Base-by-base conservation (phyloP, 106 monocot species). In the Allium sativum region DNA sequence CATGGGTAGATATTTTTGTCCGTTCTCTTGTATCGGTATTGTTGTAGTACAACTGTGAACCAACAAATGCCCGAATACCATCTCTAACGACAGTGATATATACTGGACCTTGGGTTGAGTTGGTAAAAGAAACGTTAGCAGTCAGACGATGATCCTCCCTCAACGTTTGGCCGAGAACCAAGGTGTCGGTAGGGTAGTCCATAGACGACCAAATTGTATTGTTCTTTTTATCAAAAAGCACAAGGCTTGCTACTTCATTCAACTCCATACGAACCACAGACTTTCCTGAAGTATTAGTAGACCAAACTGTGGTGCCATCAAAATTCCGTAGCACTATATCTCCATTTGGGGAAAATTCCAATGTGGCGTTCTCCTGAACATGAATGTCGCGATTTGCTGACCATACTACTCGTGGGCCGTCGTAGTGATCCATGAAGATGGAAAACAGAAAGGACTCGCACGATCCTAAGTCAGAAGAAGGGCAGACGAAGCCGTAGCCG, bases 201-300 rank as follows among this genome's bases (percentile, higher is more conserved):
- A 84, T 76, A 0, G 85, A 85, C 11, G 76, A 62, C 82, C 90
- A 90, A 1, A 85, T 61, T 1, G 65, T 8, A 1, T 52, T 40
- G 9, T 71, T 68, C 1, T 61, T 56, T 7, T 3, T 2, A 51
- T 68, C 55, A 21, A 76, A 62, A 20, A 90, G 75, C 7, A 79
- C 65, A 9, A 90, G 71, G 57, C 78, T 82, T 11, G 85, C 85
- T 3, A 11, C 13, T 3, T 69, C 66, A 1, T 66, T 65, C 53
- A 85, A 54, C 21, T 61, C 77, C 62, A 90, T 57, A 10, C 62
- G 58, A 9, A 43, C 47, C 18, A 86, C 75, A 2, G 72, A 61
- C 13, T 43, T 72, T 40, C 65, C 68, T 7, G 77, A 44, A 12
- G 86, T 86, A 43, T 60, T 56, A 1, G 83, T 70, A 4, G 86